A percentile compares a stretch with the other conserved stretches of the same genome.
phyloP scores from a whole-genome alignment of 2,329 filamentous ascomycete species.

The Sphaerulina populicola region DNA sequence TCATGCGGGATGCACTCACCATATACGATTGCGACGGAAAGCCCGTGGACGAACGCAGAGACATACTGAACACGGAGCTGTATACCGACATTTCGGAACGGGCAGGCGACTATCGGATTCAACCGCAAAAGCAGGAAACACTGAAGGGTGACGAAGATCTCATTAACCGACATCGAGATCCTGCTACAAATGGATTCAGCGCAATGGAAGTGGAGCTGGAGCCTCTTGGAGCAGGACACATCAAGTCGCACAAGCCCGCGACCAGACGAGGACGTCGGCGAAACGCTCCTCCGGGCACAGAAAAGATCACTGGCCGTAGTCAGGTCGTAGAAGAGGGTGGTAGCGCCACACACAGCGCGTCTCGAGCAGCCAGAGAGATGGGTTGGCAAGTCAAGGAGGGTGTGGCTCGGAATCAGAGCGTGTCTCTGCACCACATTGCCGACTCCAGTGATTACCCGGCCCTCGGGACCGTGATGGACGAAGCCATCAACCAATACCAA shows the following conservation, averaged over 20 bases:
- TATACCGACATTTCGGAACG: constrained; percentile 94
- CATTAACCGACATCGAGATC: constrained; percentile 75
- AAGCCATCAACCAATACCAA: constrained; percentile 82
- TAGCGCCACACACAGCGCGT: constrained; percentile 62
- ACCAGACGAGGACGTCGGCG: constrained; percentile 30
- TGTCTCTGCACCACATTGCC: constrained; percentile 60
- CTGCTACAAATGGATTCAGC: constrained; percentile 35
- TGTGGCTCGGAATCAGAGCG: constrained; percentile 45
- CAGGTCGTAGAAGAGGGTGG: constrained; percentile 64
- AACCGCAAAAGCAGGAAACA: constrained; percentile 58
- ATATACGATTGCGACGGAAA: constrained; percentile 79
- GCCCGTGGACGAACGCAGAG: constrained; percentile 67
- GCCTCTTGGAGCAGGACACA: constrained; percentile 26
- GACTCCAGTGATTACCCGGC: constrained; percentile 57
- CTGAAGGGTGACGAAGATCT: constrained; percentile 75
- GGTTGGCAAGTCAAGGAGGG: constrained; percentile 70
- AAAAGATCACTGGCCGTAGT: constrained; percentile 61
- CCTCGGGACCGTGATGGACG: constrained; percentile 82
- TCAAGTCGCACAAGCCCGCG: constrained; percentile 27
- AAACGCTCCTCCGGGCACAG: constrained; percentile 45
- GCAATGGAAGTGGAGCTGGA: constrained; percentile 31
- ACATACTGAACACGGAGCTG: constrained; percentile 77
- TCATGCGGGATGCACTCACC: constrained; percentile 69
- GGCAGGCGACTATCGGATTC: constrained; percentile 82
- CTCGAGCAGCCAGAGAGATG: constrained; percentile 67